Conservation (phyloP, 352 stramenopile species). For the Phytophthora pisi region DNA sequence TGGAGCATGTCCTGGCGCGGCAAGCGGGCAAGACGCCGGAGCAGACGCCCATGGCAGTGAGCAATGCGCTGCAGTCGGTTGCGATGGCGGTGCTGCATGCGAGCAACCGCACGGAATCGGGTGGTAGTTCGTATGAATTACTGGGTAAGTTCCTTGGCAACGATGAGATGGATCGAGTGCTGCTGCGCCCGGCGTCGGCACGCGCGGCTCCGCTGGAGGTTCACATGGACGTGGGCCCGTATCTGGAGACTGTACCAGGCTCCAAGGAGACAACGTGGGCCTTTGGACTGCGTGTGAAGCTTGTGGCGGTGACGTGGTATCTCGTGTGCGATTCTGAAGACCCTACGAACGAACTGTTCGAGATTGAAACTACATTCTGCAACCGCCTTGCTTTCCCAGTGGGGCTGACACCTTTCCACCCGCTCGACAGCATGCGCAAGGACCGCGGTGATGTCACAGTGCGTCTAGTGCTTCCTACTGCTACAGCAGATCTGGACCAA, state of each 20-base stretch:
- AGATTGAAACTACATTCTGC: conserved; percentile 61
- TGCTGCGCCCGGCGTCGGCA: conserved; percentile 72
- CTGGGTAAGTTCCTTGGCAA: conserved; percentile 63
- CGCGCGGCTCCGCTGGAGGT: conserved; percentile 64
- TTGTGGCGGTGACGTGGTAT: conserved; percentile 71
- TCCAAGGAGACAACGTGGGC: conserved; percentile 41
- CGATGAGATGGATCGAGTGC: conserved; percentile 54
- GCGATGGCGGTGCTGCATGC: conserved; percentile 48
- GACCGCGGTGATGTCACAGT: conserved; percentile 54
- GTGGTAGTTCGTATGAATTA: conserved; percentile 72
- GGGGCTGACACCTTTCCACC: conserved; percentile 59
- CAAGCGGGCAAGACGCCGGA: conserved; percentile 38
- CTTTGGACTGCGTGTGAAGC: conserved; percentile 62
- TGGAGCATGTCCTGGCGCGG: conserved; percentile 40
- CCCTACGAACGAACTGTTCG: conserved; percentile 61
- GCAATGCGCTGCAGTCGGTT: conserved; percentile 39
- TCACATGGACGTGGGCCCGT: conserved; percentile 64
- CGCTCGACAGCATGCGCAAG: conserved; percentile 51
- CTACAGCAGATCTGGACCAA: neutral
- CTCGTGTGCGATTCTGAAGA: conserved; percentile 72
- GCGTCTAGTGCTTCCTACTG: conserved; percentile 27
- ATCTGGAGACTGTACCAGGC: conserved; percentile 30
- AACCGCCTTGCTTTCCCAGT: conserved; percentile 70
- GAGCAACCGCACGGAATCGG: conserved; percentile 83
- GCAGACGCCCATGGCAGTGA: conserved; percentile 39